phyloP scores from a whole-genome alignment of 2,329 filamentous ascomycete genomes.

The Hymenoscyphus fructigenus region DNA sequence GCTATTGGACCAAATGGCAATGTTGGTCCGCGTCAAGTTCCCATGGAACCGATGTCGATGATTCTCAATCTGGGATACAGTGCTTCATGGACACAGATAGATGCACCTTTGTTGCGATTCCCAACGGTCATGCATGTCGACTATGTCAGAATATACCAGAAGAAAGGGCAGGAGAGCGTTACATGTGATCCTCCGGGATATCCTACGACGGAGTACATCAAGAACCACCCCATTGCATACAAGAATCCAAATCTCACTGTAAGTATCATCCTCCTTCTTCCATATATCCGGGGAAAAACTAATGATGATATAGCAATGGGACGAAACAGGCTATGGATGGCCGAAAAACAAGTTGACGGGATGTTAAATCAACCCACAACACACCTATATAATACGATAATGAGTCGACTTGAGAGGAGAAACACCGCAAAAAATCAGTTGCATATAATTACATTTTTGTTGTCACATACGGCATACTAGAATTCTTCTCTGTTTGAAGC shows the following conservation, averaged over 20 bases:
- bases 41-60: constrained; percentile 54
- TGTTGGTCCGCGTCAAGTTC: constrained; percentile 46
- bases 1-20: constrained; percentile 55
- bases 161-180: constrained; percentile 45
- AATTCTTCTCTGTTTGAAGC: neutral
- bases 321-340: constrained; percentile 34
- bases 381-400: neutral
- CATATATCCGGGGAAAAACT: neutral
- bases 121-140: constrained; percentile 53
- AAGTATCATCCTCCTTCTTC: constrained; percentile 29
- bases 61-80: constrained; percentile 54
- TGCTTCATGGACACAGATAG: constrained; percentile 48
- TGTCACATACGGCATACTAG: constrained; percentile 2
- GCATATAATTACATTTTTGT: constrained; percentile 5
- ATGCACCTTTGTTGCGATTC: constrained; percentile 45
- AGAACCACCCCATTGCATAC: constrained; percentile 59
- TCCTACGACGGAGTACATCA: constrained; percentile 66
- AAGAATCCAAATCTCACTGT: constrained; percentile 55
- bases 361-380: neutral
- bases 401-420: neutral
- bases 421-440: neutral
- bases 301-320: constrained; percentile 25
- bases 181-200: constrained; percentile 59
- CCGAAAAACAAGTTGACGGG: constrained; percentile 32
- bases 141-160: constrained; percentile 56